phyloP scores from a whole-genome alignment of 73 alveolate genomes.

The Tetrahymena malaccensis region DNA sequence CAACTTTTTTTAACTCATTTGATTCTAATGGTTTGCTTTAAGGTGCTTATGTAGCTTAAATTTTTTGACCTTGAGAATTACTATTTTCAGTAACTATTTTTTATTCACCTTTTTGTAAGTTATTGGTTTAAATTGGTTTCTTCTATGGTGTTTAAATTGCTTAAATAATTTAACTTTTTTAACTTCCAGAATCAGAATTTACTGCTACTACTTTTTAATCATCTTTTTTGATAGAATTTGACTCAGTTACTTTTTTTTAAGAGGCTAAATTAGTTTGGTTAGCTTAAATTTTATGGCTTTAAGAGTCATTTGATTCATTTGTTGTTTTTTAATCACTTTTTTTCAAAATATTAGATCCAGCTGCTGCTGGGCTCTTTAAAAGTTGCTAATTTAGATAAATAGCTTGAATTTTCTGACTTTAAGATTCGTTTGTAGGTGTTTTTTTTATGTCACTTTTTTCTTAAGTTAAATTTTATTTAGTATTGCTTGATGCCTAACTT shows the following conservation, averaged over 20 bases:
- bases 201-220: no score
- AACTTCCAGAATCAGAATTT: neutral
- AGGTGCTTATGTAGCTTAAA: no score
- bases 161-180: no score
- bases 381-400: neutral
- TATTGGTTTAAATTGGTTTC: no score
- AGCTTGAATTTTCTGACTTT: neutral
- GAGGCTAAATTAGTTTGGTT: neutral
- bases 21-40: no score
- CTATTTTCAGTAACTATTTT: no score
- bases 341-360: neutral
- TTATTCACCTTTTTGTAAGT: no score
- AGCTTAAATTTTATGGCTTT: neutral
- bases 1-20: no score
- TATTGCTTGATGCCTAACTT: neutral
- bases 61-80: no score
- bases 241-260: neutral
- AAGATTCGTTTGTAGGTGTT: neutral
- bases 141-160: no score
- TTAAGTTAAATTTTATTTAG: neutral
- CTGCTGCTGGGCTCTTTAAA: neutral
- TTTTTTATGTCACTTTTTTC: neutral
- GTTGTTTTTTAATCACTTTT: neutral
- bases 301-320: neutral
- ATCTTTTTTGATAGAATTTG: no score